Evolutionary conservation across 1,284 basidiomycete species (phyloP).

Genomic region (Marasmius tenuissimus): DNA sequence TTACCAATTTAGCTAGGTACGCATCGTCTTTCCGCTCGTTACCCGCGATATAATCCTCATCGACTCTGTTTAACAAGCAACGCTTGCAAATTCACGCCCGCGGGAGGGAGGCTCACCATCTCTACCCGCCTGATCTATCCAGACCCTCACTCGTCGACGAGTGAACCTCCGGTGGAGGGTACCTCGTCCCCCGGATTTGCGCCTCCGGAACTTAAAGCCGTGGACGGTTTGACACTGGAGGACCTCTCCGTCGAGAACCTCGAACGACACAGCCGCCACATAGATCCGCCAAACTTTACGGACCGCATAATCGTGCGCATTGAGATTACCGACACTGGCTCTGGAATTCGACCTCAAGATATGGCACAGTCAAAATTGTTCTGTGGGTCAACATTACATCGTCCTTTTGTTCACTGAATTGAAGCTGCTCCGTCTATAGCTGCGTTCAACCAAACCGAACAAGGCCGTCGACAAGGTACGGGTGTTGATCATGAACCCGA

Average conservation of each 20-base stretch:
- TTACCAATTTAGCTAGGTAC: slow-evolving; percentile 63
- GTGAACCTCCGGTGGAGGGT: not conserved
- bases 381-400: slow-evolving; percentile 44
- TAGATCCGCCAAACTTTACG: slow-evolving; percentile 20
- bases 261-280: slow-evolving; percentile 33
- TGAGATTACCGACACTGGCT: slow-evolving; percentile 76
- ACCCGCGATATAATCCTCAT: not conserved
- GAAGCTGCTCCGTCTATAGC: slow-evolving; percentile 33
- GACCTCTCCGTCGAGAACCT: slow-evolving; percentile 32
- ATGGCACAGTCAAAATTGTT: slow-evolving; percentile 76
- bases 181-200: not conserved
- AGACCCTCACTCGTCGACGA: not conserved
- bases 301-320: slow-evolving; percentile 66
- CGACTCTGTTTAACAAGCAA: slow-evolving; percentile 34
- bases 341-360: slow-evolving; percentile 71
- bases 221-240: slow-evolving; percentile 6
- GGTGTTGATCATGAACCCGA: not conserved
- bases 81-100: slow-evolving; percentile 66
- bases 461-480: slow-evolving; percentile 74
- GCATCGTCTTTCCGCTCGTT: slow-evolving; percentile 11
- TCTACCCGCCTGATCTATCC: slow-evolving; percentile 47
- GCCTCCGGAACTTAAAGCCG: not conserved
- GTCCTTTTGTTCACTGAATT: not conserved
- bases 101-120: slow-evolving; percentile 55
- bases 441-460: slow-evolving; percentile 78